Evolutionary conservation across 441 rosid species (phyloP).

Genomic region (Eutrema salsugineum): DNA sequence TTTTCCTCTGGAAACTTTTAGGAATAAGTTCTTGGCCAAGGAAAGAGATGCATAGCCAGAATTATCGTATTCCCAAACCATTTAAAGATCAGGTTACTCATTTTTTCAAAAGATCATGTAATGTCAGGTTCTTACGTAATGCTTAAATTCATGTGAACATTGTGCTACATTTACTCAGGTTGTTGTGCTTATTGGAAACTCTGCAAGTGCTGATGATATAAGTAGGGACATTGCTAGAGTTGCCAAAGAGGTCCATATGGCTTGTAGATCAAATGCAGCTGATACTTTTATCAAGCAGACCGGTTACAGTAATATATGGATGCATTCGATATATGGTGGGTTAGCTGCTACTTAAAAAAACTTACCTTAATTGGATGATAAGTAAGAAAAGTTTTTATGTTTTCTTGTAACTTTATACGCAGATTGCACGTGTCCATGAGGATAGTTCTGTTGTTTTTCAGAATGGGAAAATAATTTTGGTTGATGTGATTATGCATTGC

Average conservation of each 20-base stretch:
- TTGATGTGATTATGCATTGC: slow-evolving; percentile 71
- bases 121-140: not conserved
- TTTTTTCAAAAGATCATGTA: not conserved
- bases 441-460: slow-evolving; percentile 66
- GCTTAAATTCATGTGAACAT: no score
- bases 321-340: slow-evolving; percentile 80
- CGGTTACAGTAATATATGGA: slow-evolving; percentile 54
- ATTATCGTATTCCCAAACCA: slow-evolving; percentile 62
- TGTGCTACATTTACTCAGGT: slow-evolving; percentile 37
- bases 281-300: slow-evolving; percentile 40
- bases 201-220: slow-evolving; percentile 71
- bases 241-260: slow-evolving; percentile 83
- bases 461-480: slow-evolving; percentile 43
- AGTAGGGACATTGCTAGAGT: slow-evolving; percentile 58
- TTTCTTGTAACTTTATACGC: slow-evolving; percentile 4
- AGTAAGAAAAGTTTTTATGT: not conserved
- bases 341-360: not conserved
- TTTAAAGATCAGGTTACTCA: slow-evolving; percentile 66
- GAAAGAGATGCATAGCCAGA: slow-evolving; percentile 87
- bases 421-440: slow-evolving; percentile 47
- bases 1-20: no score
- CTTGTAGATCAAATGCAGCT: slow-evolving; percentile 49
- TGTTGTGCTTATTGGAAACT: slow-evolving; percentile 64
- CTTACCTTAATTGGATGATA: not conserved
- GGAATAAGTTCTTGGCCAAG: slow-evolving; percentile 84